Evolutionary conservation across 768 basidiomycete species (phyloP).

Genomic region (Agaricus subrufescens): DNA sequence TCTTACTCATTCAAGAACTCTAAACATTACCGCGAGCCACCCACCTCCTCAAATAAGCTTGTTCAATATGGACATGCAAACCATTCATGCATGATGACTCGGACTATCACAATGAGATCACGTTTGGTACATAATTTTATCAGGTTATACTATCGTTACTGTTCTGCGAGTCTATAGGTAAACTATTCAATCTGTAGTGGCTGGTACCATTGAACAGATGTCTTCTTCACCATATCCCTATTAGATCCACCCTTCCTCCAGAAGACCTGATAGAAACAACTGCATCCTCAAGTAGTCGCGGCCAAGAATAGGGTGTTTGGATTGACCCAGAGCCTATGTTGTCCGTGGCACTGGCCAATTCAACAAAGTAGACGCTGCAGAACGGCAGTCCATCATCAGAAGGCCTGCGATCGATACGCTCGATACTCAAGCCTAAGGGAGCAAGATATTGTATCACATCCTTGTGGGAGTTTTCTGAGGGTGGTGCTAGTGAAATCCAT

Average conservation of each 20-base stretch:
- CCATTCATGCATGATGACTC: neutral
- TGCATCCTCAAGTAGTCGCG: constrained; percentile 28
- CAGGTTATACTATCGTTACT: no score
- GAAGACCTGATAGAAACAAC: constrained; percentile 27
- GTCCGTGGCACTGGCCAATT: constrained; percentile 31
- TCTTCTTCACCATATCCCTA: constrained; percentile 46
- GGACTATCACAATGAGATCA: no score
- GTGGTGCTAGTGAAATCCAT: constrained; percentile 12
- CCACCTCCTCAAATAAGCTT: no score
- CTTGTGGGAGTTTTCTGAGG: constrained; percentile 6
- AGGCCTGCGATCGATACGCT: constrained; percentile 65
- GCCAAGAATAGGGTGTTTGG: constrained; percentile 1
- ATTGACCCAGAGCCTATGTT: constrained; percentile 1
- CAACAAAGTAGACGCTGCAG: constrained; percentile 60
- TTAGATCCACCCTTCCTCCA: constrained; percentile 32
- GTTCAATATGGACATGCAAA: neutral
- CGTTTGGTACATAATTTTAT: no score
- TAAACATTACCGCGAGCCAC: no score
- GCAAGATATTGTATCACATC: constrained; percentile 26
- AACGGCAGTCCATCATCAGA: constrained; percentile 41
- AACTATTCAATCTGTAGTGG: no score
- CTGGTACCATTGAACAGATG: neutral
- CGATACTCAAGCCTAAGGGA: constrained; percentile 36
- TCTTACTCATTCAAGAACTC: neutral
- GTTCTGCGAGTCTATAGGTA: no score